phyloP scores from a whole-genome alignment of 805 yeast genomes.

The Nematodospora valgi region DNA sequence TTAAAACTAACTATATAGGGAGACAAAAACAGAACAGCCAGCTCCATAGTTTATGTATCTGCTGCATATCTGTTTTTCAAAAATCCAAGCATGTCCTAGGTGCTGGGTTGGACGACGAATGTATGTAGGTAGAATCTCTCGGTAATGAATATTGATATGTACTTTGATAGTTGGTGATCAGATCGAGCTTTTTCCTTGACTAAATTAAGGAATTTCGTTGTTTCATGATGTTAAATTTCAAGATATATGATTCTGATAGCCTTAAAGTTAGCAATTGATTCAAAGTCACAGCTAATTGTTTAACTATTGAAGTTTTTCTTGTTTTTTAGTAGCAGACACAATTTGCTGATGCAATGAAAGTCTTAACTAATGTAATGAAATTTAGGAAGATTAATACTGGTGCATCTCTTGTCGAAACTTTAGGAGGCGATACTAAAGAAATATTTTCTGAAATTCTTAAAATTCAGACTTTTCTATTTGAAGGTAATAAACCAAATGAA shows the following conservation, averaged over 20 bases:
- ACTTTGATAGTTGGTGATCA: conserved; percentile 67
- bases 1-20: conserved; percentile 6
- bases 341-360: conserved; percentile 34
- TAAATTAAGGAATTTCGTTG: conserved; percentile 41
- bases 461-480: conserved; percentile 46
- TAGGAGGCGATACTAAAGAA: conserved; percentile 18
- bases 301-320: conserved; percentile 52
- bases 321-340: conserved; percentile 40
- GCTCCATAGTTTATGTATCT: no score
- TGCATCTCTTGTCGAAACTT: conserved; percentile 37
- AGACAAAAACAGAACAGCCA: no score
- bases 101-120: no score
- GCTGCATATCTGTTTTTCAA: no score
- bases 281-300: conserved; percentile 46
- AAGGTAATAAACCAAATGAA: conserved; percentile 42
- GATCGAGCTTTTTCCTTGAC: conserved; percentile 41
- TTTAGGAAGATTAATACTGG: conserved; percentile 41
- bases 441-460: conserved; percentile 43
- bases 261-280: conserved; percentile 38
- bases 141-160: conserved; percentile 51
- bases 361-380: conserved; percentile 32
- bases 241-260: conserved; percentile 47
- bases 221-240: conserved; percentile 62
- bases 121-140: no score
- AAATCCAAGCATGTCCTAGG: no score